Base-by-base conservation (phyloP, 2,329 filamentous ascomycete species). In the Metarhizium robertsii region DNA sequence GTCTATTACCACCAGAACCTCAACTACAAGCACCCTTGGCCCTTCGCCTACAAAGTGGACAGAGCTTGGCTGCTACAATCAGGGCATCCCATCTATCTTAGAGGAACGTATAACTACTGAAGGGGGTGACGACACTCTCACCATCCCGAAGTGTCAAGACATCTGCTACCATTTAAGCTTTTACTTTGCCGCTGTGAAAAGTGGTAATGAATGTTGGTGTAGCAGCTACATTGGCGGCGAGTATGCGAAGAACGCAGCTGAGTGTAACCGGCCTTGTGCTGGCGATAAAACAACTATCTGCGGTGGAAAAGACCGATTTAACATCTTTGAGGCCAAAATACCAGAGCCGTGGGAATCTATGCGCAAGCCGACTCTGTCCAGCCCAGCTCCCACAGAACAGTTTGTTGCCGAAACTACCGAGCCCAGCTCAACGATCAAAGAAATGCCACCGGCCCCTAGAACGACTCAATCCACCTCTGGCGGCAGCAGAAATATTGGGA, bases 171-270 rank as follows among this genome's bases (percentile, higher is more conserved):
- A 5, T n/a, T 34, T 34, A n/a, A n/a, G 34, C 18, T 52, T 25
- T 29, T 34, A 6, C 40, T 52, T 20, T 16, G 32, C 29, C 42
- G 50, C 34, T 20, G 7, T 52, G n/a, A 52, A 52, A 16, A 34
- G 34, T 20, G 50, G 50, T 11, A n/a, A 42, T 20, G 50, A 52
- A 36, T 52, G 50, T 52, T 52, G 50, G 50, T 52, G 50, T 52
- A 34, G 50, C 25, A 18, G 42, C 40, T 52, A 52, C 34, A 34
- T 52, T 34, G 13, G 42, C 34, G 50, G 50, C 40, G 50, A 52
- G 13, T 25, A 42, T 25, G 25, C 34, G 8, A 18, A 34, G 29
- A 42, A 34, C 11, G 34, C 50, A 6, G 16, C 50, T 16, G 50
- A 52, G 11, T 52, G 50, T 34, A 52, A 52, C 16, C n/a, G 40